Evolutionary conservation across 345 rosid species (phyloP), one percentile per base, ranked within the genome.

Genomic region (Citrus sp.): DNA sequence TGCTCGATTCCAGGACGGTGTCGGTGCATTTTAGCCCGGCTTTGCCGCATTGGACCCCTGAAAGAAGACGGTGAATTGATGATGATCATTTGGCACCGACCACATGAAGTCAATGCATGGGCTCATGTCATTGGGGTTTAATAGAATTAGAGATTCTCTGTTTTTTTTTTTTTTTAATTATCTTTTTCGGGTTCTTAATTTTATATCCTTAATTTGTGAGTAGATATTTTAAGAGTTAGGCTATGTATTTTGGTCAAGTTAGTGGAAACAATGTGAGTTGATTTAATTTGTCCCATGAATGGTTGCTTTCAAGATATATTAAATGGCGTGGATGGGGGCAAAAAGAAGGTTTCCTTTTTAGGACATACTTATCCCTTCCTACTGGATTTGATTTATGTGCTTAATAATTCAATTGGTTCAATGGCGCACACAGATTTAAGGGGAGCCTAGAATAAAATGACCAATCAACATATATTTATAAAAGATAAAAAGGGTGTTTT

Each of bases 41-140:
- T 19, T 76, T 84, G 84, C 99, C 98, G 42, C 89, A 84, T 61
- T 96, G 99, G 98, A 86, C 88, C 72, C 91, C 95, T 69, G 96
- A 89, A 80, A 87, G 94, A 69, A 87, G 91, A 35, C 77, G 82
- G 84, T 82, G 75, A 80, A 46, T 61, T 59, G 42, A 65, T 64
- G 18, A 9, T 18, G 34, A 54, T 65, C 22, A 22, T 25, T 49
- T 49, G 67, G 67, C 85, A 25, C 81, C 86, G 80, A 82, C 82
- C 78, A 67, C 75, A 64, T 59, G 18, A 79, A 83, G 83, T 78
- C 81, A 80, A 83, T 42, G 77, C 40, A 28, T 8, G 22, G 25
- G 59, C n/a, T 66, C 59, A 40, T 71, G 68, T 12, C 51, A 12
- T 46, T 19, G 19, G 24, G n/a, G 0, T 22, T 61, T 32, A 37